These are phyloP conservation scores for Vigna nakashimae DNA, from an alignment of 306 rosid genomes.

Conservation along the genomic window DNA sequence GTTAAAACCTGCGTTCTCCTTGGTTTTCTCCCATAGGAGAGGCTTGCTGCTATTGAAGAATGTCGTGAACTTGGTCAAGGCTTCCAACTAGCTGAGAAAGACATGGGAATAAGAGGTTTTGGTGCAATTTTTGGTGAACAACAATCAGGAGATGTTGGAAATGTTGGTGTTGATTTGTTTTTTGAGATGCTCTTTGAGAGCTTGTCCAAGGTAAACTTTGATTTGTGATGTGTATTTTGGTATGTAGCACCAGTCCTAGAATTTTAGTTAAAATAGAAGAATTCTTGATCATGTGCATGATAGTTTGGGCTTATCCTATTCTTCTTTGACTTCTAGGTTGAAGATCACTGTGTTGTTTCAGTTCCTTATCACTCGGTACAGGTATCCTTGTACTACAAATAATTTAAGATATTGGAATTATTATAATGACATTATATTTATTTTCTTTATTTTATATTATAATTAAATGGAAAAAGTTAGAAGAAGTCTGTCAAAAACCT, in stretches of 20 bases:
- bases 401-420: no score
- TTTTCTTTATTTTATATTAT: no score
- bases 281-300: conserved; percentile 33
- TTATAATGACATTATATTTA: no score
- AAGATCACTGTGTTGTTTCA: conserved; percentile 82
- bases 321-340: conserved; percentile 70
- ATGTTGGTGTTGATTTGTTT: conserved; percentile 95
- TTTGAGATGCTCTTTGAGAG: conserved; percentile 99
- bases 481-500: no score
- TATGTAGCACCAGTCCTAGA: conserved; percentile 19
- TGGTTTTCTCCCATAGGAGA: conserved; percentile 67
- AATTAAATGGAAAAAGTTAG: no score
- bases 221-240: conserved; percentile 34
- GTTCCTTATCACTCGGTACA: conserved; percentile 81
- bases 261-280: conserved; percentile 33
- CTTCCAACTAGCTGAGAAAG: conserved; percentile 95
- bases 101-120: conserved; percentile 97
- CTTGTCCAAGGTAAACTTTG: conserved; percentile 77
- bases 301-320: conserved; percentile 39
- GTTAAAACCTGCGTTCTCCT: conserved; percentile 47
- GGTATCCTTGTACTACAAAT: conserved; percentile 53
- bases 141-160: conserved; percentile 96
- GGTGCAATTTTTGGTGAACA: conserved; percentile 96
- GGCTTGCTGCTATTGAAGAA: conserved; percentile 94
- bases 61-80: conserved; percentile 98